Evolutionary conservation across 2,329 filamentous ascomycete genomes (phyloP).

Genomic region (Diaporthe nobilis): DNA sequence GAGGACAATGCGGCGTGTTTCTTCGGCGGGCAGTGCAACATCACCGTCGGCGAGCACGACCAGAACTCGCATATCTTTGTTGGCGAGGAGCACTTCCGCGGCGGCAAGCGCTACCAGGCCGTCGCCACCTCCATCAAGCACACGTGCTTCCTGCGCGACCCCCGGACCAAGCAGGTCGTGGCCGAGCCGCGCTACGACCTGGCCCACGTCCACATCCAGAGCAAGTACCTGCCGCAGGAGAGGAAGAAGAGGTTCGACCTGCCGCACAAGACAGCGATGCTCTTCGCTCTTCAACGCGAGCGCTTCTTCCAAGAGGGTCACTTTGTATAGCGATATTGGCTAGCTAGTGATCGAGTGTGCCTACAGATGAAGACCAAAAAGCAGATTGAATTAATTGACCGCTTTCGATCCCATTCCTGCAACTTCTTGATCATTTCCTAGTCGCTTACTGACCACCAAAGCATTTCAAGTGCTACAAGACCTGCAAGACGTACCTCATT

Average conservation of each 20-base stretch:
- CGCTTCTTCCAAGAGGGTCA: conserved; percentile 49
- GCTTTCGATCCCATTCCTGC: neutral
- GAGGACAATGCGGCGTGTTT: conserved; percentile 50
- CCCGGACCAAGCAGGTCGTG: conserved; percentile 47
- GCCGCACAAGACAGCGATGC: conserved; percentile 49
- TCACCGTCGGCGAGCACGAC: conserved; percentile 48
- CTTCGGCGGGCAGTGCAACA: conserved; percentile 47
- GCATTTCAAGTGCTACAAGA: neutral
- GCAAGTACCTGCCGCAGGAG: conserved; percentile 47
- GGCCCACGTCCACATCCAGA: conserved; percentile 46
- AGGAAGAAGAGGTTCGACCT: conserved; percentile 49
- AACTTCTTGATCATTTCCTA: neutral
- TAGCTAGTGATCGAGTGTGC: neutral
- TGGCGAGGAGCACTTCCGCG: conserved; percentile 48
- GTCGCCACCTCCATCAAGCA: conserved; percentile 49
- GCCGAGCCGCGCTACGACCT: conserved; percentile 47
- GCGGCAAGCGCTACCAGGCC: conserved; percentile 48
- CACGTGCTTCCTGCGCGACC: conserved; percentile 48
- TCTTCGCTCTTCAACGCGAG: conserved; percentile 48
- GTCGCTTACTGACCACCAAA: neutral
- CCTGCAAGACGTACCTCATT: neutral
- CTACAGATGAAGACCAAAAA: neutral
- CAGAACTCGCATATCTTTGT: conserved; percentile 49
- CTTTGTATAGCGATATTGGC: conserved; percentile 42
- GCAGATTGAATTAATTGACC: conserved; percentile 12